Base-by-base conservation (phyloP, 768 basidiomycete genomes). In the Lanmaoa rubissima region DNA sequence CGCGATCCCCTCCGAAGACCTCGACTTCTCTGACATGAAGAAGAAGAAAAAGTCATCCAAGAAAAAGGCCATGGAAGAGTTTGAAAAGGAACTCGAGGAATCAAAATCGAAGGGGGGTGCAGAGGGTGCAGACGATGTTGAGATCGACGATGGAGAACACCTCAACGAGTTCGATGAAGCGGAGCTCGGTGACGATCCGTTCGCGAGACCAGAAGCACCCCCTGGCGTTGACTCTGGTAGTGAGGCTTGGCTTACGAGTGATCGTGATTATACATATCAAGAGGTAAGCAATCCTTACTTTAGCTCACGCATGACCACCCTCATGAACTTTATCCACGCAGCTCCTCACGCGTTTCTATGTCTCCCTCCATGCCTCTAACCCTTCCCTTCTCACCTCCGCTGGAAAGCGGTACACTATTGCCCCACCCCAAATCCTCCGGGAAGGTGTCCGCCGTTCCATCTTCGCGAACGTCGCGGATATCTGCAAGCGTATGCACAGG, bases 361-460 rank as follows among this genome's bases (percentile, higher is more conserved):
- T 79, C 51, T 87, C 90, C 38, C 83, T 98, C 8, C 97, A 97
- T 66, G 88, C 90, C 21, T 92, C 94, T 47, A 98, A 99, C 72
- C 97, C 97, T 16, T 83, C 94, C 53, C 86, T 93, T 51, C 88
- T 89, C 63, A 84, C 83, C 48, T 88, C 92, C 11, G 79, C 87
- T 39, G 90, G 88, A 71, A 98, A 94, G 78, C 89, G 94, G 24
- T 97, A 98, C 78, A 98, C 94, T 19, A 96, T 99, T 63, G 93
- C 93, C 1, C 97, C 97, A 14, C 97, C 97, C 16, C 90, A 91
- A 59, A 87, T 98, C 49, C 86, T 90, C 70, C 83, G 92, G 66
- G 97, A 99, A 81, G 97, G 90, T 60, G 95, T 94, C 78, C 98
- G 98, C 76, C 95, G 94, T 76, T 87, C 93, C 43, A 90, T 98